phyloP scores from a whole-genome alignment of 805 yeast genomes.

The Saccharomycopsis sp. region DNA sequence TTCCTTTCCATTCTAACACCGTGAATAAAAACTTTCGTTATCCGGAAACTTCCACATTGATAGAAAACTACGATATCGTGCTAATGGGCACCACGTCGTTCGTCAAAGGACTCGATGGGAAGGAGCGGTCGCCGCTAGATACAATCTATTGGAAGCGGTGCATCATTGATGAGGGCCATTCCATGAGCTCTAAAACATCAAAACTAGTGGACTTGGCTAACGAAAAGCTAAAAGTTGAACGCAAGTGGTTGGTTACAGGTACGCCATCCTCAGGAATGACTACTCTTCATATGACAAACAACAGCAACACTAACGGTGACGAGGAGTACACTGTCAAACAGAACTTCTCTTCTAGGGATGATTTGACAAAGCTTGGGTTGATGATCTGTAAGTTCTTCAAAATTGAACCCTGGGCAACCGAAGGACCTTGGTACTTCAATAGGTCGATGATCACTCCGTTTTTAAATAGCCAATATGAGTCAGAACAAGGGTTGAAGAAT shows the following conservation, averaged over 20 bases:
- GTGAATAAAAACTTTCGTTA: slow-evolving; percentile 13
- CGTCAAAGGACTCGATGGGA: slow-evolving; percentile 33
- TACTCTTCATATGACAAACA: slow-evolving; percentile 43
- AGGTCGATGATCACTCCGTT: slow-evolving; percentile 44
- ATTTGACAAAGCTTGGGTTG: slow-evolving; percentile 46
- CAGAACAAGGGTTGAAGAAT: slow-evolving; percentile 35
- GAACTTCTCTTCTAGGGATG: slow-evolving; percentile 46
- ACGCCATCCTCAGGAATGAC: slow-evolving; percentile 72
- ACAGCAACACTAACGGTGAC: slow-evolving; percentile 14
- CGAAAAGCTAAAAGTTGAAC: slow-evolving; percentile 41
- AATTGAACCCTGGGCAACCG: slow-evolving; percentile 51
- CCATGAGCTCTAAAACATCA: slow-evolving; percentile 47
- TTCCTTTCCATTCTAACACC: slow-evolving; percentile 21
- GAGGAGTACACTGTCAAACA: slow-evolving; percentile 41
- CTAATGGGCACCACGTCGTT: slow-evolving; percentile 44
- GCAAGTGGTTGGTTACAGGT: slow-evolving; percentile 71
- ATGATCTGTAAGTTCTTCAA: slow-evolving; percentile 47
- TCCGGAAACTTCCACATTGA: slow-evolving; percentile 32
- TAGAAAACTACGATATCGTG: slow-evolving; percentile 43
- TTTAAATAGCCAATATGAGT: slow-evolving; percentile 32
- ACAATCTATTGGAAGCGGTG: slow-evolving; percentile 58
- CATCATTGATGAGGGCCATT: slow-evolving; percentile 73
- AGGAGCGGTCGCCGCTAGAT: slow-evolving; percentile 33
- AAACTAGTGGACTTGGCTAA: slow-evolving; percentile 44
- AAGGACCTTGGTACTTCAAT: slow-evolving; percentile 40